A percentile compares a stretch with the other conserved stretches of the same genome.
Conservation (phyloP, 345 rosid genomes). For the Brassica carinata region DNA sequence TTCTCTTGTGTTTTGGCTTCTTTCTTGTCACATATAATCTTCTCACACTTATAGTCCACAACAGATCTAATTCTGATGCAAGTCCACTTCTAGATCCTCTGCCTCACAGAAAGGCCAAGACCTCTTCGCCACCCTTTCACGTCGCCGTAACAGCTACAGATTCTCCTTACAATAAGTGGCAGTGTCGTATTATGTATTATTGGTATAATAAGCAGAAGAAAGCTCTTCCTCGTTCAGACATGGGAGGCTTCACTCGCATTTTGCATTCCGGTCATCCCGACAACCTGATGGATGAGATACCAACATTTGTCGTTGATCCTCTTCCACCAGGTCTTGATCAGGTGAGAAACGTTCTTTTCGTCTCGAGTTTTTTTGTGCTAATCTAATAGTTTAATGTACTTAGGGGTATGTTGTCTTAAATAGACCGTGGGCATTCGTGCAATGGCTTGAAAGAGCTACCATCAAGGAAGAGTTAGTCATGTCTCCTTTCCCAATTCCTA, state of each 20-base stretch:
- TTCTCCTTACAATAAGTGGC: constrained; percentile 91
- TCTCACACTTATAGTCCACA: constrained; percentile 52
- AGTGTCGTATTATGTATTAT: constrained; percentile 93
- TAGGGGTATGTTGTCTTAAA: constrained; percentile 97
- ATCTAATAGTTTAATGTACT: background rate
- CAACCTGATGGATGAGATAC: constrained; percentile 91
- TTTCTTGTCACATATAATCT: constrained; percentile 80
- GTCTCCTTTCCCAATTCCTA: constrained; percentile 1
- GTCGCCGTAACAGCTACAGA: constrained; percentile 92
- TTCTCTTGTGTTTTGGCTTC: constrained; percentile 61
- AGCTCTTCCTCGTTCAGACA: constrained; percentile 79
- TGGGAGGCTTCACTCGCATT: constrained; percentile 94
- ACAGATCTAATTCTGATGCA: constrained; percentile 44
- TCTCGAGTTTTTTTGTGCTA: background rate
- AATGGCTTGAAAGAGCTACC: constrained; percentile 89
- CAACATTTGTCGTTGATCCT: constrained; percentile 86
- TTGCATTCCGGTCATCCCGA: constrained; percentile 90
- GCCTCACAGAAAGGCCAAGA: constrained; percentile 56
- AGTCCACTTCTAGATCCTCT: constrained; percentile 61
- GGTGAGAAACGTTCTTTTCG: constrained; percentile 42
- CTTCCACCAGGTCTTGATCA: constrained; percentile 88
- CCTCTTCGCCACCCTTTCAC: constrained; percentile 58
- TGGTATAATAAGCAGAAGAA: constrained; percentile 89
- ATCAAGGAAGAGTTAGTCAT: constrained; percentile 84
- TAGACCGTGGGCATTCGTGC: constrained; percentile 99